Conservation (phyloP, 1,284 basidiomycete genomes). For the Pterulicium gracile region DNA sequence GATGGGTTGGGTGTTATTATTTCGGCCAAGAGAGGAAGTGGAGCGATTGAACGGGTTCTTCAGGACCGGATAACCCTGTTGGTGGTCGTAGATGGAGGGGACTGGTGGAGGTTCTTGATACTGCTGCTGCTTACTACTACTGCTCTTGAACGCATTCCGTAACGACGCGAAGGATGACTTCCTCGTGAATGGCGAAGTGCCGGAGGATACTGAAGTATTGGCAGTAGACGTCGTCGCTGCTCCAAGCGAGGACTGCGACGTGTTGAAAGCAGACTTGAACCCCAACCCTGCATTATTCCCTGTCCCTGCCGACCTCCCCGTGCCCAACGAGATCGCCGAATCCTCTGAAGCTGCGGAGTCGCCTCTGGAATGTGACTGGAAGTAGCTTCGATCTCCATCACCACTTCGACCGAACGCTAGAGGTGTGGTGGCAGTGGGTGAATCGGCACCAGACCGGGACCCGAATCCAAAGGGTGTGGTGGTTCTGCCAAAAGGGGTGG, state of each 20-base stretch:
- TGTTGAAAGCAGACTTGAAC: constrained; percentile 36
- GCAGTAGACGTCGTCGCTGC: constrained; percentile 31
- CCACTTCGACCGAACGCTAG: constrained; percentile 31
- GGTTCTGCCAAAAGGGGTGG: not conserved
- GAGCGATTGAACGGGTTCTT: constrained; percentile 76
- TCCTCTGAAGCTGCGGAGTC: constrained; percentile 61
- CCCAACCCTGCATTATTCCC: constrained; percentile 18
- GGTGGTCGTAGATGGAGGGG: constrained; percentile 41
- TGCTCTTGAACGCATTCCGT: constrained; percentile 75
- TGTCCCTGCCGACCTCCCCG: constrained; percentile 32
- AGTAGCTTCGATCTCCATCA: constrained; percentile 55
- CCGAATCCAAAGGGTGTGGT: not conserved
- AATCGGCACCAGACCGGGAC: constrained; percentile 44
- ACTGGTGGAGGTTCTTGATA: constrained; percentile 46
- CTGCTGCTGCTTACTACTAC: constrained; percentile 37
- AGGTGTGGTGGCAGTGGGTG: constrained; percentile 49
- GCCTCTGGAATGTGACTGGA: constrained; percentile 56
- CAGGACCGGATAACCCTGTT: constrained; percentile 53
- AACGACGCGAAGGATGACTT: constrained; percentile 82
- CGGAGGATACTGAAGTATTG: constrained; percentile 15
- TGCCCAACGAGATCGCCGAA: constrained; percentile 47
- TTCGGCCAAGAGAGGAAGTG: constrained; percentile 52
- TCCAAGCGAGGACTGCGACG: constrained; percentile 53
- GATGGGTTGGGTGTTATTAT: constrained; percentile 21
- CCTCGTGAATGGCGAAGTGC: constrained; percentile 42